Evolutionary conservation across 2,329 filamentous ascomycete species (phyloP).

Genomic region (Phyllosticta citriasiana): DNA sequence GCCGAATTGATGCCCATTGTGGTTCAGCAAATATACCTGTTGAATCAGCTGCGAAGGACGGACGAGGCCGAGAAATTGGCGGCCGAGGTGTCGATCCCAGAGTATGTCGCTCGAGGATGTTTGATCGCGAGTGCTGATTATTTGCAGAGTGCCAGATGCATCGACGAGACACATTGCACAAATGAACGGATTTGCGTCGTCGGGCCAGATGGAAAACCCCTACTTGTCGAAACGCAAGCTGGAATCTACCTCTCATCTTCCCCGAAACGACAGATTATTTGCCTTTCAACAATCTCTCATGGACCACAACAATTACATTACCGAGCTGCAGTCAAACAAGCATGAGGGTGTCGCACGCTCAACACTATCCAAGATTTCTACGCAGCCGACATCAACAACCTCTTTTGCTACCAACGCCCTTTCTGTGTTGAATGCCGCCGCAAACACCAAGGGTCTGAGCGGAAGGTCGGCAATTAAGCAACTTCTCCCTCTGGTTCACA

Average conservation of each 20-base stretch:
- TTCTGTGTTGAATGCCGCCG: conserved; percentile 63
- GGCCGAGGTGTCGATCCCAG: conserved; percentile 48
- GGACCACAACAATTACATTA: conserved; percentile 51
- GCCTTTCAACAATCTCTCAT: conserved; percentile 56
- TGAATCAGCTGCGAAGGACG: conserved; percentile 54
- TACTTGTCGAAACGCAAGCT: conserved; percentile 57
- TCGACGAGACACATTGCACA: conserved; percentile 57
- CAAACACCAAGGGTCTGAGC: conserved; percentile 52
- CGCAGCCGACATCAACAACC: conserved; percentile 29
- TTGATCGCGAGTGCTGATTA: neutral
- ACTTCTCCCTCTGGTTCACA: conserved; percentile 59
- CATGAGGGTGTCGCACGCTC: conserved; percentile 52
- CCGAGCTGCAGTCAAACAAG: conserved; percentile 60
- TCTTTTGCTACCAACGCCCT: conserved; percentile 44
- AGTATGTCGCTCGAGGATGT: conserved; percentile 37
- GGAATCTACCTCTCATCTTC: conserved; percentile 36
- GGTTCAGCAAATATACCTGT: conserved; percentile 65
- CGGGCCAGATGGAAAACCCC: conserved; percentile 47
- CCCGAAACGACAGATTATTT: conserved; percentile 57
- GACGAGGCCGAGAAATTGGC: conserved; percentile 57
- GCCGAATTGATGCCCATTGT: conserved; percentile 65
- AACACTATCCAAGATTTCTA: conserved; percentile 34
- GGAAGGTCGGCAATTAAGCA: conserved; percentile 60
- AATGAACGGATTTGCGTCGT: conserved; percentile 51
- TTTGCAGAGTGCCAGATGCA: conserved; percentile 51